phyloP scores from a whole-genome alignment of 148 eudicot species.

The Heliosperma pusillum region DNA sequence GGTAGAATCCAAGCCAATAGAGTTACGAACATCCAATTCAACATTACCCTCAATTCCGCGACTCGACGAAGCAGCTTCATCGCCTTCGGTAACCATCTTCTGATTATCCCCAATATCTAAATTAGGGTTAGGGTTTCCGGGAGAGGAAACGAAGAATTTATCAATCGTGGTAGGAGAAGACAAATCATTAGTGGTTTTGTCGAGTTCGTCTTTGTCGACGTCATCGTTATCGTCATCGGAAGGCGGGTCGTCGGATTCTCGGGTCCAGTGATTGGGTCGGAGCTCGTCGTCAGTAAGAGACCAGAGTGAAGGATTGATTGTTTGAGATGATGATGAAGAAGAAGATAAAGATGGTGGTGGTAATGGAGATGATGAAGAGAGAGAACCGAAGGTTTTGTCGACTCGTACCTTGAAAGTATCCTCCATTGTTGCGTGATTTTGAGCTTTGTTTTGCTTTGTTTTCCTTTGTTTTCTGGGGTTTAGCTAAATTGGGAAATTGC shows the following conservation, averaged over 20 bases:
- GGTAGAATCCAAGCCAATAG: slow-evolving; percentile 65
- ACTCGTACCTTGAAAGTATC: slow-evolving; percentile 63
- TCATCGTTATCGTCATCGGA: slow-evolving; percentile 16
- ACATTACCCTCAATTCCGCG: slow-evolving; percentile 22
- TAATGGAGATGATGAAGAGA: slow-evolving; percentile 27
- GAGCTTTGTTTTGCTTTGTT: too few species aligned
- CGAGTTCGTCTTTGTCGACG: slow-evolving; percentile 9
- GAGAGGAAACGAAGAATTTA: slow-evolving; percentile 21
- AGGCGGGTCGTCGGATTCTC: slow-evolving; percentile 28
- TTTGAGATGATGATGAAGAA: slow-evolving; percentile 25
- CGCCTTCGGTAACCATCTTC: neutral
- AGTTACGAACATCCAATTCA: slow-evolving; percentile 41
- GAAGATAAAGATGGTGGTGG: neutral
- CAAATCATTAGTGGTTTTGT: slow-evolving; percentile 16
- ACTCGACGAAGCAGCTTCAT: slow-evolving; percentile 12
- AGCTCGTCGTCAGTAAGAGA: slow-evolving; percentile 64
- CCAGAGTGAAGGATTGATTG: slow-evolving; percentile 44
- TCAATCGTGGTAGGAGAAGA: slow-evolving; percentile 32
- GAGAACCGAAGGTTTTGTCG: slow-evolving; percentile 54
- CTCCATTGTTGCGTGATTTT: slow-evolving; percentile 36
- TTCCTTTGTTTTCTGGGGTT: neutral
- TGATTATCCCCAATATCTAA: slow-evolving; percentile 22
- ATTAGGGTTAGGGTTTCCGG: slow-evolving; percentile 19
- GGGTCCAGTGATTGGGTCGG: slow-evolving; percentile 49
- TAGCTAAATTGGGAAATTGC: too few species aligned